Evolutionary conservation across 495 filamentous ascomycete genomes (phyloP).

Genomic region (Aspergillus nidulans): DNA sequence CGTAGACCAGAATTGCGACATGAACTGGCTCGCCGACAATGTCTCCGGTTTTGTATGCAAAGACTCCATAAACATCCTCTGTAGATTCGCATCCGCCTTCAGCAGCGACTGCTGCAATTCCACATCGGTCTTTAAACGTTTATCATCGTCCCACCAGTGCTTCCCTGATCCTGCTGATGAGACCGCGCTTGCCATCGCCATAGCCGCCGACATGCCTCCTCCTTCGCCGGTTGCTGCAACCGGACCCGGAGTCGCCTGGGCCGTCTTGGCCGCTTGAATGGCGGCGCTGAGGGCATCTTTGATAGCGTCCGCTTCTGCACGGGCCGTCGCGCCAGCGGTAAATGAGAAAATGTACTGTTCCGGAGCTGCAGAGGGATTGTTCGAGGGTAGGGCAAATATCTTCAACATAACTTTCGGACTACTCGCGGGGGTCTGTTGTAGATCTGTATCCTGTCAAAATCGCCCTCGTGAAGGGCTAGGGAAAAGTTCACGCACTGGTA

Average conservation of each 20-base stretch:
- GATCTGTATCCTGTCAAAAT: slow-evolving; percentile 40
- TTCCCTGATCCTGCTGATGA: slow-evolving; percentile 41
- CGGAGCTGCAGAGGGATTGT: slow-evolving; percentile 45
- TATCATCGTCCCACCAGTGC: slow-evolving; percentile 69
- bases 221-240: slow-evolving; percentile 26
- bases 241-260: slow-evolving; percentile 33
- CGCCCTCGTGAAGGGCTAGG: neutral
- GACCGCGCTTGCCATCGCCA: slow-evolving; percentile 57
- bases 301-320: slow-evolving; percentile 77
- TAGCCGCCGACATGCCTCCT: slow-evolving; percentile 48
- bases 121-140: slow-evolving; percentile 63
- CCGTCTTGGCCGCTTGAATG: slow-evolving; percentile 65
- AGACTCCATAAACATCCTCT: slow-evolving; percentile 77
- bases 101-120: slow-evolving; percentile 83
- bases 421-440: slow-evolving; percentile 85
- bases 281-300: slow-evolving; percentile 74
- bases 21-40: slow-evolving; percentile 70
- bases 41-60: slow-evolving; percentile 73
- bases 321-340: slow-evolving; percentile 68
- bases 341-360: slow-evolving; percentile 81
- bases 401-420: slow-evolving; percentile 86
- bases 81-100: slow-evolving; percentile 65
- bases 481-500: slow-evolving; percentile 55
- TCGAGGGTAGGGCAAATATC: slow-evolving; percentile 65
- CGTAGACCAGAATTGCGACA: slow-evolving; percentile 88